A percentile compares a stretch with the other conserved stretches of the same genome.
Conservation (phyloP, 1,284 basidiomycete genomes). For the Ceratobasidium sp. region DNA sequence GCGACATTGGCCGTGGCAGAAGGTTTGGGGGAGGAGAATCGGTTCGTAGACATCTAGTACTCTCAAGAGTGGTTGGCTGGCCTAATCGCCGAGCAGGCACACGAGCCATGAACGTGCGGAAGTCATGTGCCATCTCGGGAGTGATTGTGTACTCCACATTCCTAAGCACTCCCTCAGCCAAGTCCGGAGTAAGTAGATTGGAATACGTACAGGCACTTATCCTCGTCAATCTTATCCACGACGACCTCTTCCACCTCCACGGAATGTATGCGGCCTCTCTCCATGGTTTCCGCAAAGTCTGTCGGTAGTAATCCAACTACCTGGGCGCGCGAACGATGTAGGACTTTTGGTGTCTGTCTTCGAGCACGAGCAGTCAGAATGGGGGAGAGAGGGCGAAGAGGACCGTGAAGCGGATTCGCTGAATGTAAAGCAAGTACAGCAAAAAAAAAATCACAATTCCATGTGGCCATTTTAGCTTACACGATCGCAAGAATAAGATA, state of each 20-base stretch:
- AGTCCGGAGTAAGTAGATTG: neutral
- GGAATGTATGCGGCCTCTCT: slow-evolving; percentile 28
- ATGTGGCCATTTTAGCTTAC: too few relatives aligned
- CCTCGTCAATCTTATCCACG: neutral
- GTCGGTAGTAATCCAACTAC: slow-evolving; percentile 18
- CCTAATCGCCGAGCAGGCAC: neutral
- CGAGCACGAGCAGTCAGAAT: slow-evolving; percentile 27
- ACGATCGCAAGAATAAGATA: too few relatives aligned
- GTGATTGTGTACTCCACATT: slow-evolving; percentile 18
- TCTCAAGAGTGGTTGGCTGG: neutral
- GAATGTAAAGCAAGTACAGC: too few relatives aligned
- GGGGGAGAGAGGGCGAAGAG: slow-evolving; percentile 23
- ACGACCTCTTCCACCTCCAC: neutral
- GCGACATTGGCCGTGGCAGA: slow-evolving; percentile 20
- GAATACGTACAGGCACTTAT: slow-evolving; percentile 2
- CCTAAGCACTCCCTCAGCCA: neutral
- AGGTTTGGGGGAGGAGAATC: slow-evolving; percentile 3
- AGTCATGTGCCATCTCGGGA: neutral
- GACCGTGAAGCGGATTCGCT: slow-evolving; percentile 14
- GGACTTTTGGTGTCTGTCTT: slow-evolving; percentile 4
- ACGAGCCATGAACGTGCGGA: slow-evolving; percentile 14
- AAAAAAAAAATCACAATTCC: too few relatives aligned
- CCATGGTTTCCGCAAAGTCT: slow-evolving; percentile 2
- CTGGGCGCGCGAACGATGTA: slow-evolving; percentile 16
- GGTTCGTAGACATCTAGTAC: slow-evolving; percentile 7